These are phyloP conservation scores for Dissophora ornata DNA, from an alignment of 192 early-diverging fungal genomes.

Conservation along the genomic window DNA sequence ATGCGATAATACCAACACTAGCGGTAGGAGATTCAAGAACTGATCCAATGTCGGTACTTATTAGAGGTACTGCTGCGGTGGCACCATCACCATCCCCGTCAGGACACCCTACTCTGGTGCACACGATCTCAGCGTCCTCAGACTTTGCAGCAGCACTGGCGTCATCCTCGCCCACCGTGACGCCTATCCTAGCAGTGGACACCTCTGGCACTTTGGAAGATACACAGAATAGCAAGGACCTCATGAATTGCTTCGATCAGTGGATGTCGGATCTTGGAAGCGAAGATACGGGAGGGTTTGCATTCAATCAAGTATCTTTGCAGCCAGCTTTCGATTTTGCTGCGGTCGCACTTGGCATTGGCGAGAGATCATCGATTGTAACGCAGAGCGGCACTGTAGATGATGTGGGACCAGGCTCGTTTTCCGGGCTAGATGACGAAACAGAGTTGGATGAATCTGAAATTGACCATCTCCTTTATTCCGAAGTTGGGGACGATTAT, in stretches of 20 bases:
- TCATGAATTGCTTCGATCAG: slow-evolving; percentile 44
- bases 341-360: too few species aligned
- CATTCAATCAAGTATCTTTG: not conserved
- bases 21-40: too few species aligned
- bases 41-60: too few species aligned
- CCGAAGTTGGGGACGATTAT: slow-evolving; percentile 39
- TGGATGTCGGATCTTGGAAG: slow-evolving; percentile 46
- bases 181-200: not conserved
- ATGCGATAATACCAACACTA: not conserved
- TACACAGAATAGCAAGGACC: slow-evolving; percentile 24
- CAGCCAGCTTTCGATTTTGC: not conserved
- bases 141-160: not conserved
- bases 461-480: slow-evolving; percentile 41
- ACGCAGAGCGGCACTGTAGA: not conserved
- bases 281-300: not conserved
- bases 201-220: not conserved
- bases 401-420: not conserved
- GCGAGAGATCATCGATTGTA: not conserved
- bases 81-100: not conserved
- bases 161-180: not conserved
- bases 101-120: not conserved
- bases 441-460: slow-evolving; percentile 28
- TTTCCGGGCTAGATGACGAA: slow-evolving; percentile 21
- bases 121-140: not conserved
- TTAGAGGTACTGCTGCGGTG: not conserved